Conservation (phyloP, 768 basidiomycete genomes). For the Phylloporus arenicola region DNA sequence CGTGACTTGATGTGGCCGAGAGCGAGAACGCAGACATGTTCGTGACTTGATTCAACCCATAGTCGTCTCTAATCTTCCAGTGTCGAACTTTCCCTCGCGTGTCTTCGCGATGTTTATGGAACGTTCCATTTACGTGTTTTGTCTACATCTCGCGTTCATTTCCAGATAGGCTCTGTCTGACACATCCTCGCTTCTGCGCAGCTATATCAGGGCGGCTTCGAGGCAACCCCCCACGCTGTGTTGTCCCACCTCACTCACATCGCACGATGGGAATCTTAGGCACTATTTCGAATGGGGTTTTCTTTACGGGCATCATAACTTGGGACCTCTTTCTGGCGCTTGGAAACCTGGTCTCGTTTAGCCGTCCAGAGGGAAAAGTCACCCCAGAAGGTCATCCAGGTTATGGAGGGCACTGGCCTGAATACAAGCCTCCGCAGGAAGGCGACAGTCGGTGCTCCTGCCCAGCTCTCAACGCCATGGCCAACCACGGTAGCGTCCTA, state of each 20-base stretch:
- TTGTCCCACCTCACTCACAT: conserved; percentile 18
- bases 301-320: conserved; percentile 4
- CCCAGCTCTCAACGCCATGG: conserved; percentile 74
- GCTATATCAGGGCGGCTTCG: background rate
- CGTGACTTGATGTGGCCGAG: background rate
- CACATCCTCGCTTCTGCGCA: background rate
- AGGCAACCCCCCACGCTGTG: background rate
- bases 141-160: background rate
- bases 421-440: conserved; percentile 50
- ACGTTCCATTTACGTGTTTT: background rate
- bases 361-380: conserved; percentile 43
- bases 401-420: conserved; percentile 65
- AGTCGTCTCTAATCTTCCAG: too few species aligned
- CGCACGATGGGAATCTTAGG: conserved; percentile 13
- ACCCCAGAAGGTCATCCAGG: conserved; percentile 53
- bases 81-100: too few species aligned
- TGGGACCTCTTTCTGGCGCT: conserved; percentile 22
- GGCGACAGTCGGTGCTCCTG: conserved; percentile 71
- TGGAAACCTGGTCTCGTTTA: conserved; percentile 16
- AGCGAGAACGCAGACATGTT: too few species aligned
- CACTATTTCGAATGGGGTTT: conserved; percentile 7
- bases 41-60: too few species aligned
- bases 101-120: background rate
- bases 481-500: conserved; percentile 64
- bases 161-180: background rate